Evolutionary conservation across 2,329 filamentous ascomycete species (phyloP), one percentile per base, ranked within the genome.

Genomic region (Colletotrichum viniferum): DNA sequence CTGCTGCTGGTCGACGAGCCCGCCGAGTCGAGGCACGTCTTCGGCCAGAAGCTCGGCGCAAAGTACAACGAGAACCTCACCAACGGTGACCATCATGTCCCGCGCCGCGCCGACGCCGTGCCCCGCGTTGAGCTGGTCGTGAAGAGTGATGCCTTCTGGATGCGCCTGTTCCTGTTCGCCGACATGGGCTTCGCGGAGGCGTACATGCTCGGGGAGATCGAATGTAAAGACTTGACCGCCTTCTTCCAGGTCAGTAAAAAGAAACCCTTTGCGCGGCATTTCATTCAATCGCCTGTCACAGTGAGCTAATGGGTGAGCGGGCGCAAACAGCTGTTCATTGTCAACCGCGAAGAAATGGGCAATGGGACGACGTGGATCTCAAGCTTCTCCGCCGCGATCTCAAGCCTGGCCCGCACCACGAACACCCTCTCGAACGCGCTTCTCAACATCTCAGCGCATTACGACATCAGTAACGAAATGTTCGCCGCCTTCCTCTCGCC

Each of bases 391-490:
- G 87, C 88, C 7, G 88, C 90, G 4, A 82, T 94, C 55, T 89
- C 91, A 4, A 90, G 88, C 63, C 81, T 94, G 43, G 90, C 92
- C 13, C 84, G 88, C 73, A 87, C 86, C 60, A 89, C 88, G 13
- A 92, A 93, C 79, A 91, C 89, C 8, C 81, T 92, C 14, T 87
- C 87, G 2, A 91, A 90, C 77, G 86, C 91, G 2, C 87, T 91
- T 13, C 85, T 94, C 58, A 94, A 95, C 80, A 92, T 94, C 68
- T 90, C 90, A 4, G 92, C 93, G 6, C 94, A 95, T 78, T 95
- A 95, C 81, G 93, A 95, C 79, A 94, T 95, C 77, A 92, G 91
- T 77, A 95, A 95, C 80, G 91, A 92, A 73, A 94, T 95, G 92
- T 95, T 95, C 79, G 91, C 92, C 7, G 92, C 93, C 0, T 95